Percentiles rank a stretch among this genome's conserved stretches.
Conservation (phyloP, 2,329 filamentous ascomycete genomes). For the Fusarium irregulare region DNA sequence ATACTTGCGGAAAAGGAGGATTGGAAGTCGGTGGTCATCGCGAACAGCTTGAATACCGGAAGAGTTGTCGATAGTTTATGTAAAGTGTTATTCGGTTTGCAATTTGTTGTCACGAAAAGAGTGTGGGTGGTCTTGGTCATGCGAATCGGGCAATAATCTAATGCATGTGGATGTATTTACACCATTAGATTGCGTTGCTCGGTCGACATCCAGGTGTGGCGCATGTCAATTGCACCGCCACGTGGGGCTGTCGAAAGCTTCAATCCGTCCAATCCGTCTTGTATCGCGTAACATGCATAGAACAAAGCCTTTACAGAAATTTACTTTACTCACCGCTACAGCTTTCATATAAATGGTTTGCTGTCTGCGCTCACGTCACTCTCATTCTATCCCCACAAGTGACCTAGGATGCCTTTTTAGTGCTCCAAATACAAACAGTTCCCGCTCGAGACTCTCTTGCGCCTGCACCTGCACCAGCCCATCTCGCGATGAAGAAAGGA, state of each 20-base stretch:
- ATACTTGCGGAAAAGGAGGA: slow-evolving; percentile 74
- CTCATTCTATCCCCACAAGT: background rate
- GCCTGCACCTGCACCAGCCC: slow-evolving; percentile 27
- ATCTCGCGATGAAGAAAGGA: slow-evolving; percentile 51
- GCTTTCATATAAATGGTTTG: slow-evolving; percentile 13
- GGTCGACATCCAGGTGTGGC: slow-evolving; percentile 47
- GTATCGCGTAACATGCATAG: slow-evolving; percentile 11
- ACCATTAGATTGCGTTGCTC: slow-evolving; percentile 44
- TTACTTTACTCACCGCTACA: slow-evolving; percentile 12
- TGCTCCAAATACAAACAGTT: slow-evolving; percentile 12
- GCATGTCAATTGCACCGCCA: slow-evolving; percentile 42
- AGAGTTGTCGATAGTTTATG: background rate
- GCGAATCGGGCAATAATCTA: slow-evolving; percentile 5
- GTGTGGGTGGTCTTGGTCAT: slow-evolving; percentile 5
- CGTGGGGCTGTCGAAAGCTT: slow-evolving; percentile 43
- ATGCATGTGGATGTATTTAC: slow-evolving; percentile 35
- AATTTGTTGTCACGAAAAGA: slow-evolving; percentile 1
- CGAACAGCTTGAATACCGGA: background rate
- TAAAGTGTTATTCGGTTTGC: background rate
- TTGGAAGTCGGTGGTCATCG: slow-evolving; percentile 73
- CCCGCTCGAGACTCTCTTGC: slow-evolving; percentile 40
- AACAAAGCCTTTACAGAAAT: slow-evolving; percentile 12
- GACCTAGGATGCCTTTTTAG: slow-evolving; percentile 37
- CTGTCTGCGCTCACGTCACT: background rate
- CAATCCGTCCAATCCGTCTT: slow-evolving; percentile 39